phyloP scores from a whole-genome alignment of 495 filamentous ascomycete genomes.

The Penicillium cataractarum region DNA sequence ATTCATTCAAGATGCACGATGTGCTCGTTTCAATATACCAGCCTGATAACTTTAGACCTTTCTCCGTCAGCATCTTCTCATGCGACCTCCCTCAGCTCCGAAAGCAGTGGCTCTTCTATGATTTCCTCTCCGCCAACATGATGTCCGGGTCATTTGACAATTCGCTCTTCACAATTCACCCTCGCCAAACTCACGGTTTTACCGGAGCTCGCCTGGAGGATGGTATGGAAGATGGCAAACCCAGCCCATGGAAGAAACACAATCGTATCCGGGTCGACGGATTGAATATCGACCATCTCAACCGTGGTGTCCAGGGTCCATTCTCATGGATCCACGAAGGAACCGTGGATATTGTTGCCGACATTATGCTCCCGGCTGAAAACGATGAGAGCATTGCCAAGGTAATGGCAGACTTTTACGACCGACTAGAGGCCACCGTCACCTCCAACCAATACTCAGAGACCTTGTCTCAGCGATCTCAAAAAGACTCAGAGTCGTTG shows the following conservation, averaged over 20 bases:
- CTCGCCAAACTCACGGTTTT: slow-evolving; percentile 78
- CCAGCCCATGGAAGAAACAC: slow-evolving; percentile 84
- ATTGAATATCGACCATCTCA: slow-evolving; percentile 93
- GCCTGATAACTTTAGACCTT: slow-evolving; percentile 85
- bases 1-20: slow-evolving; percentile 94
- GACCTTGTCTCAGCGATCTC: slow-evolving; percentile 15
- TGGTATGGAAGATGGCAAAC: slow-evolving; percentile 54
- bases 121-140: slow-evolving; percentile 91
- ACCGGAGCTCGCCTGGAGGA: slow-evolving; percentile 59
- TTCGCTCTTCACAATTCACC: slow-evolving; percentile 96
- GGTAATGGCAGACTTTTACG: slow-evolving; percentile 92
- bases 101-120: slow-evolving; percentile 97
- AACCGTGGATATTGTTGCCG: slow-evolving; percentile 93
- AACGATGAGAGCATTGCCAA: slow-evolving; percentile 85
- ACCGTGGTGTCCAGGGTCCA: slow-evolving; percentile 88
- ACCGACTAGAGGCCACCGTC: slow-evolving; percentile 89
- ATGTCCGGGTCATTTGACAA: slow-evolving; percentile 96
- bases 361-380: slow-evolving; percentile 89
- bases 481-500: slow-evolving; percentile 19
- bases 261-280: slow-evolving; percentile 89
- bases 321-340: slow-evolving; percentile 98
- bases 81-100: slow-evolving; percentile 91
- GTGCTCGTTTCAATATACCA: slow-evolving; percentile 91
- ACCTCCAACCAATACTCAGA: slow-evolving; percentile 64
- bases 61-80: slow-evolving; percentile 91